A percentile compares a stretch with the other conserved stretches of the same genome.
phyloP scores from a whole-genome alignment of 208 protist genomes.

The Trypanosoma vivax region DNA sequence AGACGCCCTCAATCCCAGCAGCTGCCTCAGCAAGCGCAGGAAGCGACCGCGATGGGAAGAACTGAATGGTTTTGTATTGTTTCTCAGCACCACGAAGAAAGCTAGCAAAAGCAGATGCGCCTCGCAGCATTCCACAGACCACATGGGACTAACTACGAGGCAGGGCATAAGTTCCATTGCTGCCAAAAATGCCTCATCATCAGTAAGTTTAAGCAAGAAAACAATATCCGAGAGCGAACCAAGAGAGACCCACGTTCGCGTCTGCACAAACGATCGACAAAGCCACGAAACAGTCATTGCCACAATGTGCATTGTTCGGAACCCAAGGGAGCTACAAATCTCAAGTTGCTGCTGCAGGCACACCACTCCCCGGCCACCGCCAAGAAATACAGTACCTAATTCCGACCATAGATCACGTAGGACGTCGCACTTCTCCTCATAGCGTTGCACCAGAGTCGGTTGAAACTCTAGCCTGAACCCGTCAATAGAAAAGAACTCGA shows the following conservation, averaged over 20 bases:
- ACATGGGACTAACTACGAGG: background rate
- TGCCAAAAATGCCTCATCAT: constrained; percentile 32
- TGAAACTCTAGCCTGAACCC: constrained; percentile 34
- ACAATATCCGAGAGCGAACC: constrained; percentile 34
- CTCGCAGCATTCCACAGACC: background rate
- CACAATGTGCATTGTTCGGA: constrained; percentile 14
- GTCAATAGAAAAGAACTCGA: constrained; percentile 41
- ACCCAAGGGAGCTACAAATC: constrained; percentile 16
- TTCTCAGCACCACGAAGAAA: constrained; percentile 20
- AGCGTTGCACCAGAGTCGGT: constrained; percentile 12
- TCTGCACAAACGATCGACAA: constrained; percentile 13
- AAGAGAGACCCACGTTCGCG: constrained; percentile 16
- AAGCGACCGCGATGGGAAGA: constrained; percentile 1
- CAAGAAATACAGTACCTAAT: constrained; percentile 22
- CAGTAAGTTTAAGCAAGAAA: constrained; percentile 39
- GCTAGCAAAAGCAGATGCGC: constrained; percentile 12
- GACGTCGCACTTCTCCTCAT: background rate
- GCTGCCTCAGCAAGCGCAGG: constrained; percentile 12
- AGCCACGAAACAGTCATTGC: constrained; percentile 15
- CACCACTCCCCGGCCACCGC: constrained; percentile 6
- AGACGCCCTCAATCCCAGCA: constrained; percentile 7
- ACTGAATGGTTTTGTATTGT: constrained; percentile 13
- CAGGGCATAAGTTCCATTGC: constrained; percentile 25
- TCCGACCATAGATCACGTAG: constrained; percentile 10
- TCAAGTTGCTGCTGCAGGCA: constrained; percentile 19